Evolutionary conservation across 352 stramenopile species (phyloP).

Genomic region (Phytophthora quininea): DNA sequence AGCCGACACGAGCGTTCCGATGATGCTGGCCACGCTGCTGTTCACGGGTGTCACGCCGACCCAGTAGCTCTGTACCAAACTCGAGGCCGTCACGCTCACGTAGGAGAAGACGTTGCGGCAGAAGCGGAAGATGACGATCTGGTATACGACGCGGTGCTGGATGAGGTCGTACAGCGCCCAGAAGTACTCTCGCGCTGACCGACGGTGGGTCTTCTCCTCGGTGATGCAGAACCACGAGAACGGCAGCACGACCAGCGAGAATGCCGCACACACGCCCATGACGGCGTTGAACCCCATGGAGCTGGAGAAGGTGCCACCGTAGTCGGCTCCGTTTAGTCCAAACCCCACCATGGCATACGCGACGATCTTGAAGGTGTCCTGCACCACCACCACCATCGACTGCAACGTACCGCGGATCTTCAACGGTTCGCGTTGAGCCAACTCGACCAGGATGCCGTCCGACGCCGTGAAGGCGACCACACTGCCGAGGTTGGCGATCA

Average conservation of each 20-base stretch:
- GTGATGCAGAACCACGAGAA: constrained; percentile 41
- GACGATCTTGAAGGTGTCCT: constrained; percentile 35
- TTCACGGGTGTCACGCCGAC: constrained; percentile 31
- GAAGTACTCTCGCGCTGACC: constrained; percentile 23
- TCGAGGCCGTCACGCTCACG: constrained; percentile 28
- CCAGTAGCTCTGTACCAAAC: constrained; percentile 31
- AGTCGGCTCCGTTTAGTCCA: constrained; percentile 40
- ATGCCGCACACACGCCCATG: constrained; percentile 30
- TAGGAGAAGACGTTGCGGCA: constrained; percentile 32
- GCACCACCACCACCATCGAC: constrained; percentile 37
- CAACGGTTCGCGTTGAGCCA: constrained; percentile 42
- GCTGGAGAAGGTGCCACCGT: constrained; percentile 38
- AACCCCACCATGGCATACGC: constrained; percentile 34
- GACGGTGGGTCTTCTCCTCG: constrained; percentile 27
- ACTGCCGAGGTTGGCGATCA: constrained; percentile 64
- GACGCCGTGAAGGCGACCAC: constrained; percentile 63
- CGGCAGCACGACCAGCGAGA: constrained; percentile 28
- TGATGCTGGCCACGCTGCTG: constrained; percentile 31
- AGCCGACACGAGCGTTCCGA: constrained; percentile 19
- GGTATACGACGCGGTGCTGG: constrained; percentile 36
- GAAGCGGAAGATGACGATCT: constrained; percentile 41
- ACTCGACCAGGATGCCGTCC: constrained; percentile 54
- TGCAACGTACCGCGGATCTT: constrained; percentile 35
- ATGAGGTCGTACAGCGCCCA: constrained; percentile 35
- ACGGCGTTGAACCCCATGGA: constrained; percentile 39